Conservation (phyloP, 2,329 filamentous ascomycete species). For the Colletotrichum tanaceti region DNA sequence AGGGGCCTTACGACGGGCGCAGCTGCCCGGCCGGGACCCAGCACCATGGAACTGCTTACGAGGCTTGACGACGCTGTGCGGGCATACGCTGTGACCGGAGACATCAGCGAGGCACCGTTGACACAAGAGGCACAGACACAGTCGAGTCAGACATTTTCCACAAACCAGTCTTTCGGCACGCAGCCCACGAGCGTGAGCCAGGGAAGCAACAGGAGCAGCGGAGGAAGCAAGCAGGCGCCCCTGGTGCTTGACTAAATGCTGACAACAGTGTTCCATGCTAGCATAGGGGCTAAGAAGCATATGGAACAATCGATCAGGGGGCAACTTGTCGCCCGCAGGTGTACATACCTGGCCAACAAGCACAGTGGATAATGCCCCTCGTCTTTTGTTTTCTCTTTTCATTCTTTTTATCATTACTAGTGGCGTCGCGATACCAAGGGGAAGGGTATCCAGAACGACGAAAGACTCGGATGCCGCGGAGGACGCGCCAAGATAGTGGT, state of each 20-base stretch:
- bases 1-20: conserved; percentile 60
- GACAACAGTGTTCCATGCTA: not conserved
- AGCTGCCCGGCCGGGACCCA: conserved; percentile 54
- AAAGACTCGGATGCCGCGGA: conserved; percentile 7
- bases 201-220: conserved; percentile 29
- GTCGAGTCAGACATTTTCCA: conserved; percentile 36
- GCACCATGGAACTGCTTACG: conserved; percentile 60
- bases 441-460: conserved; percentile 19
- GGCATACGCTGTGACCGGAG: conserved; percentile 46
- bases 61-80: conserved; percentile 61
- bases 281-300: not conserved
- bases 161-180: conserved; percentile 37
- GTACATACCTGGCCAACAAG: not conserved
- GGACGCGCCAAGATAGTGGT: conserved; percentile 8
- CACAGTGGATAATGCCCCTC: conserved; percentile 9
- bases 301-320: not conserved
- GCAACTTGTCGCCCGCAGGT: not conserved
- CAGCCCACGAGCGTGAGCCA: conserved; percentile 36
- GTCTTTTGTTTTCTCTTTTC: conserved; percentile 1
- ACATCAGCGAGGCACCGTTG: conserved; percentile 33
- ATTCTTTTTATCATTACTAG: conserved; percentile 8
- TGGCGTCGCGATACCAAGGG: conserved; percentile 17
- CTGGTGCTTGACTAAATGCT: conserved; percentile 35
- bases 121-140: conserved; percentile 33
- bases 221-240: conserved; percentile 37